Conservation (phyloP, 2,329 filamentous ascomycete genomes). For the Verticillium nonalfalfae region DNA sequence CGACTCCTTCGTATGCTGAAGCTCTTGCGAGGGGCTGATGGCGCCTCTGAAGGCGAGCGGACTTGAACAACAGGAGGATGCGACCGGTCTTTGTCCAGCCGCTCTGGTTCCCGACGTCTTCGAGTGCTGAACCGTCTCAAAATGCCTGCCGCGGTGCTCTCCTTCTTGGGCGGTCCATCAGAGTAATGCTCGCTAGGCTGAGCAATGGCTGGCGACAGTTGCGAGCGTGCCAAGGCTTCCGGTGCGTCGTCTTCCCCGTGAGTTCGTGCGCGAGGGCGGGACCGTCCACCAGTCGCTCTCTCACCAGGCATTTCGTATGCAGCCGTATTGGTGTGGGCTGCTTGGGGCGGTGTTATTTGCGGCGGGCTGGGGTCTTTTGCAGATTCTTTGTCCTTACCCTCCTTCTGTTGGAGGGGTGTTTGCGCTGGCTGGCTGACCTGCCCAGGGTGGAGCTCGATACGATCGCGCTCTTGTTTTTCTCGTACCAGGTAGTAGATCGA, state of each 20-base stretch:
- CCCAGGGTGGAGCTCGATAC: slow-evolving; percentile 39
- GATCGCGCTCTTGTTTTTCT: slow-evolving; percentile 85
- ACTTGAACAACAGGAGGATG: slow-evolving; percentile 70
- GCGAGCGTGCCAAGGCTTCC: slow-evolving; percentile 63
- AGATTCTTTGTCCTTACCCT: slow-evolving; percentile 17
- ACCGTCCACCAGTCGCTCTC: slow-evolving; percentile 75
- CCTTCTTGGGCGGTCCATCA: slow-evolving; percentile 67
- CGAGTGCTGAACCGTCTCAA: slow-evolving; percentile 88
- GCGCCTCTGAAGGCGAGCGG: slow-evolving; percentile 65
- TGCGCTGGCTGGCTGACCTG: slow-evolving; percentile 22
- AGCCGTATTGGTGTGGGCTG: slow-evolving; percentile 80
- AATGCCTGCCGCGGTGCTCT: slow-evolving; percentile 78
- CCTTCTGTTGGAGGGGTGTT: slow-evolving; percentile 28
- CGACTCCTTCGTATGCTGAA: slow-evolving; percentile 70
- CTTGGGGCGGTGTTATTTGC: slow-evolving; percentile 73
- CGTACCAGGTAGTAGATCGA: slow-evolving; percentile 96
- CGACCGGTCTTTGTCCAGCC: slow-evolving; percentile 56
- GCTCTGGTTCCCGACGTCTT: slow-evolving; percentile 61
- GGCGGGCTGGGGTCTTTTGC: slow-evolving; percentile 39
- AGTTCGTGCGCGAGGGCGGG: slow-evolving; percentile 79
- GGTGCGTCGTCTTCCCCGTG: slow-evolving; percentile 90
- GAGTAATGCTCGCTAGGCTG: slow-evolving; percentile 47
- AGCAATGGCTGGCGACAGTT: slow-evolving; percentile 40
- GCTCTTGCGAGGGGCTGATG: slow-evolving; percentile 68
- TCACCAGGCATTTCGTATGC: slow-evolving; percentile 87